A percentile compares a stretch with the other conserved stretches of the same genome.
Conservation (phyloP, 495 filamentous ascomycete species). For the Oleoguttula mirabilis region DNA sequence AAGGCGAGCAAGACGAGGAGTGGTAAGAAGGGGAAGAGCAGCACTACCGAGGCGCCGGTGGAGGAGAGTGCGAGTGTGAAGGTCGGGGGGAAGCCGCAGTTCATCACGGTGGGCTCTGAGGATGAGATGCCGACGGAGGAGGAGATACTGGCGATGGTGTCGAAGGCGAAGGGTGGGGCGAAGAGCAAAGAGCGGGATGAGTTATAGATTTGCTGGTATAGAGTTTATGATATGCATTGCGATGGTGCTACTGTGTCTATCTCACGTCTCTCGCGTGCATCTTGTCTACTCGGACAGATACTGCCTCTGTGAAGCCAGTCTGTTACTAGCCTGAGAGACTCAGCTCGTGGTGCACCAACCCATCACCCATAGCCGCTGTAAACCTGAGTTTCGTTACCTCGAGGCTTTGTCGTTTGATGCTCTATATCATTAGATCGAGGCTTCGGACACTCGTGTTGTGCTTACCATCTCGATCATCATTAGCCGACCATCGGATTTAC, state of each 20-base stretch:
- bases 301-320: too few species aligned
- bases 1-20: conserved; percentile 27
- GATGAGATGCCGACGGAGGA: conserved; percentile 25
- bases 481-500: not conserved
- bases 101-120: conserved; percentile 16
- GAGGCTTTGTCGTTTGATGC: not conserved
- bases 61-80: conserved; percentile 9
- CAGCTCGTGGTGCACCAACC: not conserved
- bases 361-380: too few species aligned
- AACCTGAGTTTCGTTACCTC: not conserved
- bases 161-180: conserved; percentile 8
- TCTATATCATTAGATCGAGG: not conserved
- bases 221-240: not conserved
- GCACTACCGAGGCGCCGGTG: conserved; percentile 7
- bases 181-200: conserved; percentile 18
- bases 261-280: not conserved
- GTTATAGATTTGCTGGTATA: conserved; percentile 10
- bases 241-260: not conserved
- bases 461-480: too few species aligned
- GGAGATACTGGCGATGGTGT: conserved; percentile 24
- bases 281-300: too few species aligned
- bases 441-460: too few species aligned
- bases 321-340: not conserved
- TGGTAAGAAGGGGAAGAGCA: conserved; percentile 24
- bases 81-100: conserved; percentile 9